Conservation (phyloP, 352 stramenopile genomes). For the Phytophthora vignae region DNA sequence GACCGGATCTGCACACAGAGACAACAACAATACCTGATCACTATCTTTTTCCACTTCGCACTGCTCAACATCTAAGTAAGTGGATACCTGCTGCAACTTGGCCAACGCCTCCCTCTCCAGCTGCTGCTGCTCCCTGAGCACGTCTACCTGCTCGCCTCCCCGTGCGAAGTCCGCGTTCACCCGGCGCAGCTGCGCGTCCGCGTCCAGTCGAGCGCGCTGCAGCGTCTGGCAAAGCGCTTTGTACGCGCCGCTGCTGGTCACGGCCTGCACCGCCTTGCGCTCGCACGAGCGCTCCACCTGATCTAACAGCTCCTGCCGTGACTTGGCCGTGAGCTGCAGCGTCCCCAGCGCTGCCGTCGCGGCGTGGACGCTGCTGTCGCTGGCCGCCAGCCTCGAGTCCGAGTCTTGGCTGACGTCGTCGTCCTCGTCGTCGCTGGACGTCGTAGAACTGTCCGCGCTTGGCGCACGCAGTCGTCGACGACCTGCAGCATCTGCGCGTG, state of each 20-base stretch:
- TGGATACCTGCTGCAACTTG: conserved; percentile 48
- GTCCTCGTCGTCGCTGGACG: conserved; percentile 57
- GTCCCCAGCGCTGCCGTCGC: conserved; percentile 26
- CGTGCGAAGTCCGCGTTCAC: conserved; percentile 20
- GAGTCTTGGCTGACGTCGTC: neutral
- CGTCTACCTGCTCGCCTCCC: conserved; percentile 11
- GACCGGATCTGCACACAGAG: conserved; percentile 36
- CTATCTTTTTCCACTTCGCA: no score
- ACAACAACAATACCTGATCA: no score
- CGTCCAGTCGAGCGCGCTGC: conserved; percentile 60
- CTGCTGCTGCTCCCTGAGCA: conserved; percentile 46
- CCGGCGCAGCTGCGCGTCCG: conserved; percentile 50
- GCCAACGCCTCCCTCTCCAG: conserved; percentile 42
- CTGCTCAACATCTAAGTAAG: neutral
- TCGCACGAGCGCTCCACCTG: conserved; percentile 74
- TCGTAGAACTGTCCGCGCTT: conserved; percentile 50
- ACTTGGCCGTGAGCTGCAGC: conserved; percentile 39
- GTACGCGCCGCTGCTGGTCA: conserved; percentile 67
- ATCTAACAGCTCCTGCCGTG: conserved; percentile 66
- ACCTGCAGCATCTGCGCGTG: neutral
- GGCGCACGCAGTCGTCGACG: conserved; percentile 54
- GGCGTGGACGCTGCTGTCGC: conserved; percentile 17
- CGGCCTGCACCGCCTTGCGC: conserved; percentile 57
- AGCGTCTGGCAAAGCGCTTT: conserved; percentile 67
- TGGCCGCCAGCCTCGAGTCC: conserved; percentile 19